Evolutionary conservation across 345 rosid genomes (phyloP), one percentile per base, ranked within the genome.

Genomic region (Mercurialis annua): DNA sequence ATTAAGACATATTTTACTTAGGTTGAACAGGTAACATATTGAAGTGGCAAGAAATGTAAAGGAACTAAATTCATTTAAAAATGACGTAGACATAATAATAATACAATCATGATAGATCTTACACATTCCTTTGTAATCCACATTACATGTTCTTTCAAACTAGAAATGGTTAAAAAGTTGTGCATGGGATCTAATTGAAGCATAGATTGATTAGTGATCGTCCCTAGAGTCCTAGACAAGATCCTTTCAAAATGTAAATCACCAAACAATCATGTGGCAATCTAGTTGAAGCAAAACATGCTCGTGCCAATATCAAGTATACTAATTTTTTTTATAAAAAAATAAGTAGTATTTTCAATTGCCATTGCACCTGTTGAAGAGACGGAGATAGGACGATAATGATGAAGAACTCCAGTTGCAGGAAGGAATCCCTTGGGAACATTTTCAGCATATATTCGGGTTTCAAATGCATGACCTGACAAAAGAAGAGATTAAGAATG

Each of bases 381-480:
- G 62, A 75, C 81, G 63, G 86, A 77, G 48, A 77, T 81, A 40
- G 91, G 98, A 51, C 72, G 82, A 81, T 87, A 93, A 80, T 87
- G 94, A 83, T 83, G 89, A 62, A 93, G 94, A 78, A 87, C 82
- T 65, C 98, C 97, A 62, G 94, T 85, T 58, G 96, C 97, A 59
- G 98, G 97, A 73, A 93, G 98, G 81, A 89, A 93, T 61, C 96
- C 96, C 69, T 85, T 93, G 2, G 85, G 79, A 76, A 93, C 95
- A 76, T 93, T 93, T 86, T 93, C 98, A 61, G 97, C 98, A 61
- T 93, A 89, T 77, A 90, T 90, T 51, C 96, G 79, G 40, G 96
- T 93, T 81, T 93, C 97, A 85, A 93, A 93, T 69, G 98, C 94
- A 62, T 90, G 96, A 71, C 98, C 98, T 88, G 78, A 76, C 74